phyloP scores from a whole-genome alignment of 2,329 filamentous ascomycete species.

The Alternaria postmessia region DNA sequence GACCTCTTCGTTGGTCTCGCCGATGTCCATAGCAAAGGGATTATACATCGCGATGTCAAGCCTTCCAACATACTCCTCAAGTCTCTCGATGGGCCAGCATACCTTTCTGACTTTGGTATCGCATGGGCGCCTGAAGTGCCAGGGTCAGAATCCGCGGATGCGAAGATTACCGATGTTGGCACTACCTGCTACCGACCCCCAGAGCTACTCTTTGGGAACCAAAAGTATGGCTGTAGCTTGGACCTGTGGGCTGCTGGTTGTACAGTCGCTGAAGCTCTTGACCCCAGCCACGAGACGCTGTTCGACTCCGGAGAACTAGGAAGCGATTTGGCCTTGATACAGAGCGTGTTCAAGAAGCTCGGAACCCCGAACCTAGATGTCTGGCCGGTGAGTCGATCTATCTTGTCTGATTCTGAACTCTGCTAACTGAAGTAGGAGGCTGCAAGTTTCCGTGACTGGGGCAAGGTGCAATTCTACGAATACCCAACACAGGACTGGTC shows the following conservation, averaged over 20 bases:
- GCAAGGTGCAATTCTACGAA: slow-evolving; percentile 79
- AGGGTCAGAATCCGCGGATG: slow-evolving; percentile 67
- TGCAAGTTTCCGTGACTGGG: slow-evolving; percentile 79
- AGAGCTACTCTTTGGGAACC: slow-evolving; percentile 87
- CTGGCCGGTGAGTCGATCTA: slow-evolving; percentile 73
- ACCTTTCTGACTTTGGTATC: slow-evolving; percentile 90
- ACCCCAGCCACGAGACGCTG: slow-evolving; percentile 65
- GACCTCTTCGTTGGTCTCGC: slow-evolving; percentile 76
- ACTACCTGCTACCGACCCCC: slow-evolving; percentile 91
- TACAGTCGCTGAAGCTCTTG: slow-evolving; percentile 79
- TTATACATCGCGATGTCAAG: slow-evolving; percentile 94
- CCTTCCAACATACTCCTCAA: slow-evolving; percentile 85
- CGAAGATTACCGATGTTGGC: slow-evolving; percentile 91
- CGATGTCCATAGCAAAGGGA: slow-evolving; percentile 75
- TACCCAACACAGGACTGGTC: slow-evolving; percentile 76
- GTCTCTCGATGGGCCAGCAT: slow-evolving; percentile 73
- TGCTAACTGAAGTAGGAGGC: slow-evolving; percentile 62
- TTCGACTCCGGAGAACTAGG: slow-evolving; percentile 92
- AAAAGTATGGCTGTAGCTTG: slow-evolving; percentile 72
- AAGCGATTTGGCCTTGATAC: slow-evolving; percentile 87
- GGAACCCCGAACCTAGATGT: slow-evolving; percentile 81
- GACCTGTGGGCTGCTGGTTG: slow-evolving; percentile 92
- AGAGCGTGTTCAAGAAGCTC: slow-evolving; percentile 90
- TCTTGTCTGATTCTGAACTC: background rate
- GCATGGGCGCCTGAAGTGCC: slow-evolving; percentile 74